These are phyloP conservation scores for Acanthamoeba royreba DNA, from an alignment of 208 protist genomes.

Conservation along the genomic window DNA sequence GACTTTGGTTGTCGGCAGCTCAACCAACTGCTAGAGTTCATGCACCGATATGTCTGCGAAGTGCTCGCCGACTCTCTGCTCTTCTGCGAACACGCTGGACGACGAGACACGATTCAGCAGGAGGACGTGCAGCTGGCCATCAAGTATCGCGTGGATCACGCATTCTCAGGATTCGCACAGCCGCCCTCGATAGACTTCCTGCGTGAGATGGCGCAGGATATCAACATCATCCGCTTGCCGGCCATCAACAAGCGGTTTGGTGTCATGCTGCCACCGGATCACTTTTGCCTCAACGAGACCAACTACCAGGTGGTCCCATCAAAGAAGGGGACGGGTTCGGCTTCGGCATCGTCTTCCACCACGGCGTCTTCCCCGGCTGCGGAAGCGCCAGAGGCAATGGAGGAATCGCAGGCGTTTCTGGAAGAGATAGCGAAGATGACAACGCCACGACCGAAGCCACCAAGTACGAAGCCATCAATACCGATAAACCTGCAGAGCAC, in stretches of 20 bases:
- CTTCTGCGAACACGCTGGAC: slow-evolving; percentile 19
- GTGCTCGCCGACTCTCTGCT: slow-evolving; percentile 28
- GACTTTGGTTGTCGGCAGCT: too few relatives aligned
- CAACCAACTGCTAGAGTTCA: slow-evolving; percentile 42
- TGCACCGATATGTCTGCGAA: slow-evolving; percentile 27
- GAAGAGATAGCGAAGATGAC: neutral
- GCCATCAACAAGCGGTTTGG: slow-evolving; percentile 34
- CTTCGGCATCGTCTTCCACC: neutral
- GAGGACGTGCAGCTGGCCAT: slow-evolving; percentile 50
- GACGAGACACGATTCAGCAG: neutral
- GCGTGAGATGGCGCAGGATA: slow-evolving; percentile 47
- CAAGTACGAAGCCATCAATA: neutral
- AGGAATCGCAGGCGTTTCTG: neutral
- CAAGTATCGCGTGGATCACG: neutral
- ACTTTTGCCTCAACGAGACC: slow-evolving; percentile 47
- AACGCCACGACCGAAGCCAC: neutral
- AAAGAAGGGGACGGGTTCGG: neutral
- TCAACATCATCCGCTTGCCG: slow-evolving; percentile 38
- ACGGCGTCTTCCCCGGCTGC: neutral
- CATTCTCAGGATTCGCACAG: neutral
- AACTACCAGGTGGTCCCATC: slow-evolving; percentile 44
- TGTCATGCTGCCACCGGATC: slow-evolving; percentile 46
- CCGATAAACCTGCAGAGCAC: neutral
- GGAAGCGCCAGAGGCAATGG: neutral
- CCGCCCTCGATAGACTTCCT: slow-evolving; percentile 22